Base-by-base conservation (phyloP, 2,329 filamentous ascomycete genomes). In the Xylaria sp. region DNA sequence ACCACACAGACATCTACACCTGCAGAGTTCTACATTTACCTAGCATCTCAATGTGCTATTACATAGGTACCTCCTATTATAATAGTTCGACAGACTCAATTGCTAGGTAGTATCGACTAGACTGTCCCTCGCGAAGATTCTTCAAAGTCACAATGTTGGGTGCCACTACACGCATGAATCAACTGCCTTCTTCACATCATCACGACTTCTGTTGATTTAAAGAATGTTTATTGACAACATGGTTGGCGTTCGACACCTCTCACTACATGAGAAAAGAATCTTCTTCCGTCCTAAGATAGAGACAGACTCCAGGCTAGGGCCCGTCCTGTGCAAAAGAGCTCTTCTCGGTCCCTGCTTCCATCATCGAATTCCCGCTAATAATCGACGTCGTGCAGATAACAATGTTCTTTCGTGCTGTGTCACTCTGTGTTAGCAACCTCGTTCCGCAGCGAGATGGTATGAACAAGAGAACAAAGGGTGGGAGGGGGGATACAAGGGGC, bases 331-430 rank as follows among this genome's bases (percentile, higher is more conserved):
- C 80, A 72, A 87, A 89, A 30, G 81, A 83, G 52, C 78, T 80
- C 70, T 81, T 88, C 78, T 94, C 91, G 67, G 93, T 87, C 58
- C 89, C 91, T 52, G 88, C 86, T 53, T 91, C 89, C 82, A 99
- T 92, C 77, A 97, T 90, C 70, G 83, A 86, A 73, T 93, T 90
- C 34, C 95, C 94, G 76, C 86, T 96, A 61, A 97, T 85, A 48
- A 99, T 88, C 57, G 90, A 90, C 13, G 94, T 99, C 54, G 94
- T 93, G 73, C 91, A 95, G 70, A 99, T 92, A 53, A 99, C 80
- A 67, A 99, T 88, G 70, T 90, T 90, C 72, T 90, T 86, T 67
- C 88, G 87, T 54, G 82, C 87, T 87, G 70, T 54, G 39, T 58
- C 39, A 23, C 56, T 46, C 44, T 16, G 52, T 23, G 55, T 65